Base-by-base conservation (phyloP, 805 yeast genomes). In the Grigorovia transvaalensis region DNA sequence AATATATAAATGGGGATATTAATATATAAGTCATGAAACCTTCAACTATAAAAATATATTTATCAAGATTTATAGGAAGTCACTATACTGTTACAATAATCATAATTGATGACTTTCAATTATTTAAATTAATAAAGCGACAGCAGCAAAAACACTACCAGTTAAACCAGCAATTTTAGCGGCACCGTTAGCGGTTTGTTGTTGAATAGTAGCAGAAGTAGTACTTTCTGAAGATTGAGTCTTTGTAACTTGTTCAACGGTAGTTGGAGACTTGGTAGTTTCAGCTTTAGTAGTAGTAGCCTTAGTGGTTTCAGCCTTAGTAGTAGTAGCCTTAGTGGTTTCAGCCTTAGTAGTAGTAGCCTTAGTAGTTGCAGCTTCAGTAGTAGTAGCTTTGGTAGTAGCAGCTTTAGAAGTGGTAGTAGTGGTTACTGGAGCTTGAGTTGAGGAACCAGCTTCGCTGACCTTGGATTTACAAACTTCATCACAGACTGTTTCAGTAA, bases 401-500 rank as follows among this genome's bases (percentile, higher is more conserved):
- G 23, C 23, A 23, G 45, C 35, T 17, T 20, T 18, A 20, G 49
- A 42, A 40, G 47, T 51, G 46, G 42, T 48, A 44, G 47, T 30
- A 17, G 41, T 19, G 42, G 42, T 46, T 9, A 9, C n/a, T 9
- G 19, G 29, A 23, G 51, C 33, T 9, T 48, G 45, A 19, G 47
- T 48, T 20, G 54, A 48, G 40, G 45, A 46, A 15, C 47, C 45
- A 30, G 54, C 47, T 20, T 48, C 50, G 30, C 50, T 43, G 45
- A 54, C 54, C 44, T 44, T 49, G n/a, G 54, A 38, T 18, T 52
- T 45, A 45, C 58, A 55, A 20, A 44, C 55, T 40, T 52, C 56
- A 48, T 55, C 57, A 51, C 58, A 55, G 33, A 48, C 45, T 29
- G 58, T 55, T 17, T 44, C 53, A n/a, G 57, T 54, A 9, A 17